Evolutionary conservation across 1,284 basidiomycete genomes (phyloP).

Genomic region (Marasmius oreades): DNA sequence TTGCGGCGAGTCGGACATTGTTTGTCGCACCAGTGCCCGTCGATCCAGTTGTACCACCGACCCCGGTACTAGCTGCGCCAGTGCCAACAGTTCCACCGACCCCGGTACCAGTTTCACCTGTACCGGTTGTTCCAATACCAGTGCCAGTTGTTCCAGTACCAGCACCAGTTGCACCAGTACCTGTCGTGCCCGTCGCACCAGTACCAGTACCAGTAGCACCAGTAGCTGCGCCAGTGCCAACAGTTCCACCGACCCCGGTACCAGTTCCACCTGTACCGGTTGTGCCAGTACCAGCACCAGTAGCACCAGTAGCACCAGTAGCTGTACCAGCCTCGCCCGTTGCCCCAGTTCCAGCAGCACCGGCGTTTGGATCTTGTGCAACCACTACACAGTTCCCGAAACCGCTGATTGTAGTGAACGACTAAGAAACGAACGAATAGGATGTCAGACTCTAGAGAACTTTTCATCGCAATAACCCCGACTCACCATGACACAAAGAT

Average conservation of each 20-base stretch:
- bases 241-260: conserved; percentile 6
- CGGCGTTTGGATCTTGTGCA: not conserved
- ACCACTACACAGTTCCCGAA: conserved; percentile 38
- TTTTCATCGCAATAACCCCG: too few relatives aligned
- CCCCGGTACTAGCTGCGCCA: not conserved
- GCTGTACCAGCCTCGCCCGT: not conserved
- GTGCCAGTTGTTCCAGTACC: not conserved
- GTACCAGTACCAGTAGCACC: not conserved
- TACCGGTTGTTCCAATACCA: not conserved
- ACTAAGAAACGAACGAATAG: conserved; percentile 21
- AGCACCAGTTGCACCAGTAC: not conserved
- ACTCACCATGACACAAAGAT: conserved; percentile 30
- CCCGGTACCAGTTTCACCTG: not conserved
- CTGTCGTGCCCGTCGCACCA: not conserved
- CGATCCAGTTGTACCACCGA: too few relatives aligned
- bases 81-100: too few relatives aligned
- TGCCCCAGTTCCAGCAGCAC: not conserved
- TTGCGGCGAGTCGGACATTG: too few relatives aligned
- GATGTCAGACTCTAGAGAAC: too few relatives aligned
- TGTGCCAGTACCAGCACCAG: not conserved
- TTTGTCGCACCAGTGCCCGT: too few relatives aligned
- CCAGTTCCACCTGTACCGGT: not conserved
- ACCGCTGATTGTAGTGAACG: conserved; percentile 31
- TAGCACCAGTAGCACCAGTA: not conserved
- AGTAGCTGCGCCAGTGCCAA: too few relatives aligned